Percentiles rank a stretch among this genome's conserved stretches.
Conservation (phyloP, 2,329 filamentous ascomycete genomes). For the Colletotrichum salicis region DNA sequence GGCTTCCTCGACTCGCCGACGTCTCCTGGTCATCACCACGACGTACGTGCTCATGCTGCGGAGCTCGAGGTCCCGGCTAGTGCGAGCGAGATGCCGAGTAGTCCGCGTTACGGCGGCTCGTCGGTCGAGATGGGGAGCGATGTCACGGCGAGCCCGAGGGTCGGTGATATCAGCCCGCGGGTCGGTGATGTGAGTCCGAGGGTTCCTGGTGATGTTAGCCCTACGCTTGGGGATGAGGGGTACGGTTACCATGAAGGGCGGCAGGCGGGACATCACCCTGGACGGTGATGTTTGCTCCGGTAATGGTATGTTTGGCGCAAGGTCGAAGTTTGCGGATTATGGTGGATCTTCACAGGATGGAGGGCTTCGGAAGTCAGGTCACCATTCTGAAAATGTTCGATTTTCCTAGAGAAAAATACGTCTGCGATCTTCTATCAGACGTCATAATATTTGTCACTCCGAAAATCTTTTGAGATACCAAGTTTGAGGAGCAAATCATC, state of each 20-base stretch:
- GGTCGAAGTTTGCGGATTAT: background rate
- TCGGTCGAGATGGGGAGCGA: slow-evolving; percentile 21
- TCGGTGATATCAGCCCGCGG: background rate
- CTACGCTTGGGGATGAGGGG: background rate
- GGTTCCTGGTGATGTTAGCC: background rate
- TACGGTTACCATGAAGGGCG: background rate
- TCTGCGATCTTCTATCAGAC: background rate
- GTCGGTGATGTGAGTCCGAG: background rate
- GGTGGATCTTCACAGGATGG: background rate
- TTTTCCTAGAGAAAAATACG: background rate
- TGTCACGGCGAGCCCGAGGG: slow-evolving; percentile 1
- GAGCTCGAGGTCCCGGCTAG: slow-evolving; percentile 19
- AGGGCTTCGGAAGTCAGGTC: background rate
- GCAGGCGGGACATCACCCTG: background rate
- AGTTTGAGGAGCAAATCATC: background rate
- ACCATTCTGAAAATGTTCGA: background rate
- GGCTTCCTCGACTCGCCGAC: background rate
- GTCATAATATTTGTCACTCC: background rate
- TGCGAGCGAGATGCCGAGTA: slow-evolving; percentile 28
- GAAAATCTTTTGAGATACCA: background rate
- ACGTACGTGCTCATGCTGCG: background rate
- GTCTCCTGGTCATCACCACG: background rate
- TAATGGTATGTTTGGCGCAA: background rate
- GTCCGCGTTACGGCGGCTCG: slow-evolving; percentile 20
- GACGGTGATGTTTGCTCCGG: background rate